Conservation (phyloP, 2,329 filamentous ascomycete genomes). For the Pseudogymnoascus sp. region DNA sequence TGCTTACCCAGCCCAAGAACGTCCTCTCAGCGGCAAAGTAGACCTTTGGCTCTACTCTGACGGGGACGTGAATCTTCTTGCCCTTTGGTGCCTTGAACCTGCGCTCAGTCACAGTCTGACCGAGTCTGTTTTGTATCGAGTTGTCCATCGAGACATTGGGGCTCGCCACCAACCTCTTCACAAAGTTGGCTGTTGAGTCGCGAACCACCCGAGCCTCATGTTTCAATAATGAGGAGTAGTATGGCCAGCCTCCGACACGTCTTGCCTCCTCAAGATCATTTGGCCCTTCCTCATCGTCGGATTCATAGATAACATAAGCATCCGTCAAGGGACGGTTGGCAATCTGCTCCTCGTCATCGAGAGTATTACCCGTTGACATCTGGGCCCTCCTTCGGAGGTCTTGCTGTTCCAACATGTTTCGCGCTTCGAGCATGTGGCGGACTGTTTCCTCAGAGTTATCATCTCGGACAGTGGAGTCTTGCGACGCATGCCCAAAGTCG, state of each 20-base stretch:
- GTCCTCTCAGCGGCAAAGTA: slow-evolving; percentile 95
- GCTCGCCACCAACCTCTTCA: slow-evolving; percentile 22
- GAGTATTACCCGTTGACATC: slow-evolving; percentile 31
- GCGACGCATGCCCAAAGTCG: slow-evolving; percentile 12
- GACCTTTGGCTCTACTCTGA: slow-evolving; percentile 94
- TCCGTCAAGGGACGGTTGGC: slow-evolving; percentile 53
- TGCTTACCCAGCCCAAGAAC: slow-evolving; percentile 80
- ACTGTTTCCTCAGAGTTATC: slow-evolving; percentile 19
- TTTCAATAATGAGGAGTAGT: slow-evolving; percentile 54
- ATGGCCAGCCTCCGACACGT: slow-evolving; percentile 67
- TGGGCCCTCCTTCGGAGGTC: slow-evolving; percentile 16
- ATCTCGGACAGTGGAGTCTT: slow-evolving; percentile 12
- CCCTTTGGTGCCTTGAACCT: slow-evolving; percentile 68
- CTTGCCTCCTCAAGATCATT: slow-evolving; percentile 72
- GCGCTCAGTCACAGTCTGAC: slow-evolving; percentile 48
- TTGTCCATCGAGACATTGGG: slow-evolving; percentile 39
- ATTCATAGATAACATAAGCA: slow-evolving; percentile 85
- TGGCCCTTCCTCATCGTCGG: slow-evolving; percentile 72
- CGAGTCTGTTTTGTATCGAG: slow-evolving; percentile 46
- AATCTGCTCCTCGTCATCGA: slow-evolving; percentile 81
- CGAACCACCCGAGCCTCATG: slow-evolving; percentile 22
- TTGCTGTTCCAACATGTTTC: slow-evolving; percentile 20
- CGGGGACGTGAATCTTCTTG: slow-evolving; percentile 91
- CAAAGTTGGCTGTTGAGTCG: neutral
- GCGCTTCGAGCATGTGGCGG: slow-evolving; percentile 17